Base-by-base conservation (phyloP, 306 rosid genomes). In the Boehmeria nivea region DNA sequence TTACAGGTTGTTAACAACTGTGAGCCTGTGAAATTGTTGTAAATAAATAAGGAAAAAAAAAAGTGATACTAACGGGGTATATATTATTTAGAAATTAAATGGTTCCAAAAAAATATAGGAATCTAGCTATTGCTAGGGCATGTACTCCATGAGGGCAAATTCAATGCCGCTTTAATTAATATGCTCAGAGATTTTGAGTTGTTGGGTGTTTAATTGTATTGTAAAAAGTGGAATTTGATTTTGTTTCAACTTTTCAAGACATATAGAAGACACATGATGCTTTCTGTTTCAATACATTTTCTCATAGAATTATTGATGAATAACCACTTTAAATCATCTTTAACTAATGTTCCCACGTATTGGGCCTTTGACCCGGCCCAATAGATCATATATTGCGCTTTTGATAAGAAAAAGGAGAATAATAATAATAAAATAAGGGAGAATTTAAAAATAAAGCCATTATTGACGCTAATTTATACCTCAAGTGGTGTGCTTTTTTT, bases 1-100 rank as follows among this genome's bases (percentile, higher is more conserved):
- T 54, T 34, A 1, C 14, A 12, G 26, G n/a, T 54, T 54, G 16
- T 54, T 54, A 18, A 5, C 26, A 53, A 54, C 59, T 54, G 51
- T 54, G 5, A 31, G 9, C 9, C 9, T 31, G 59, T 51, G 3
- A 33, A 31, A n/a, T 11, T 17, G 38, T 12, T 17, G 3, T 23
- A 13, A 27, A 14, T 12, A 17, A 21, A 27, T 0, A 53, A 17
- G 27, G 8, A 4, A 22, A 49, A 49, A 49, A 17, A 17, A 18
- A 46, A 20, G 21, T 6, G 14, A 5, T 18, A 9, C 10, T 1
- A 42, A n/a, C 19, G 19, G n/a, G n/a, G n/a, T n/a, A n/a, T n/a
- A n/a, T n/a, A 42, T 4, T 46, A 46, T 46, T 46, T 46, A 6
- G 5, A 46, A 21, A 46, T 46, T 21, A 46, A 20, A 46, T 46